A percentile compares a stretch with the other conserved stretches of the same genome.
These are phyloP conservation scores for Hondaea fermentalgiana DNA, from an alignment of 108 stramenopile genomes.

Conservation along the genomic window DNA sequence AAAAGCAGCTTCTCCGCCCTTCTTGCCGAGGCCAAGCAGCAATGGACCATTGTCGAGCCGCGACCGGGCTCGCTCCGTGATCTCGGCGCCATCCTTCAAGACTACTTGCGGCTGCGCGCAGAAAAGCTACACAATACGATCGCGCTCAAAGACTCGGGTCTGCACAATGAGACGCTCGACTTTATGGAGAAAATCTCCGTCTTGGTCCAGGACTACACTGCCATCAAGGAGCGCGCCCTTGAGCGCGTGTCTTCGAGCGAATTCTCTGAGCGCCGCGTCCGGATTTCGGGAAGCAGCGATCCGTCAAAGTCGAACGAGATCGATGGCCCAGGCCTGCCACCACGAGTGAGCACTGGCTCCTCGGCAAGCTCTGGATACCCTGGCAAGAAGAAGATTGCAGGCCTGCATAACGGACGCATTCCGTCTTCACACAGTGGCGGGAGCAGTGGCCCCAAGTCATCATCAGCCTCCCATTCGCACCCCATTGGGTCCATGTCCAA, in stretches of 20 bases:
- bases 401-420: neutral
- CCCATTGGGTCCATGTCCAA: neutral
- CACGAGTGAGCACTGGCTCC: neutral
- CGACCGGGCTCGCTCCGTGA: neutral
- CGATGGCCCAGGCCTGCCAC: neutral
- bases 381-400: neutral
- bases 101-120: neutral
- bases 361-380: neutral
- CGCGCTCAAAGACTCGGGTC: neutral
- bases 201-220: neutral
- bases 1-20: neutral
- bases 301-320: neutral
- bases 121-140: neutral
- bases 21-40: neutral
- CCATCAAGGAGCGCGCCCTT: neutral
- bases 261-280: neutral
- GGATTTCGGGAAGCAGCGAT: neutral
- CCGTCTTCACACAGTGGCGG: neutral
- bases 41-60: neutral
- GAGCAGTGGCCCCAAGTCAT: neutral
- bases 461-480: neutral
- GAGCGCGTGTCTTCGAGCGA: neutral
- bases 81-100: neutral
- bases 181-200: neutral
- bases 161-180: neutral